Evolutionary conservation across 73 alveolate species (phyloP), one percentile per base, ranked within the genome.

Genomic region (Uronychia setigera): DNA sequence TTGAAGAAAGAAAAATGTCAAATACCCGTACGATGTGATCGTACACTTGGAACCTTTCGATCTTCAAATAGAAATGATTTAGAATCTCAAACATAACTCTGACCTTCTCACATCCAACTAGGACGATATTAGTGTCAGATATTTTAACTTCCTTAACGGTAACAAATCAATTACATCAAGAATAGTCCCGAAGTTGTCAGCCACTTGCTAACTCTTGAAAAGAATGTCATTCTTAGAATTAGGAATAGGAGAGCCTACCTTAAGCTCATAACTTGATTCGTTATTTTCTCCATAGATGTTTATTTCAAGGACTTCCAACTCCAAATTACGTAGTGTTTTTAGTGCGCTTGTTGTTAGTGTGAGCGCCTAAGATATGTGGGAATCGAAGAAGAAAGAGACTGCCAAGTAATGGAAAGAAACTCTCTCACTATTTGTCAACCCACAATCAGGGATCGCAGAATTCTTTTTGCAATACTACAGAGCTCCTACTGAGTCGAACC

Each of bases 401-500:
- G 67, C 67, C 19, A 46, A 5, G 67, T 46, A 19, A 19, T 46
- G 67, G 67, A 46, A 46, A 19, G 67, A 46, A 46, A 46, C 19
- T 46, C 67, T 46, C 19, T 46, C 67, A 46, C n/a, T 46, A 46
- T 5, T 11, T 11, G 67, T 46, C n/a, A 46, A 19, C 19, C 67
- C 67, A 46, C 67, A 46, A 19, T 46, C 19, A 11, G 67, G 67
- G 19, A 46, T 46, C 19, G 67, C 5, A 46, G 5, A 19, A 19
- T 46, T 46, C 67, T 46, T 46, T 46, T 46, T 46, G 67, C 67
- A 46, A 46, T 46, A 46, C 19, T 46, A 5, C 67, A 46, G 67
- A 19, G 67, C 67, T 46, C 67, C 67, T 11, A 46, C 67, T 46
- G 67, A 46, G n/a, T 46, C 67, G 67, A 46, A 46, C 67, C 67